Percentiles rank a stretch among this genome's conserved stretches.
Evolutionary conservation across 441 rosid species (phyloP).

Genomic region (Euphorbia schlechtendalii): DNA sequence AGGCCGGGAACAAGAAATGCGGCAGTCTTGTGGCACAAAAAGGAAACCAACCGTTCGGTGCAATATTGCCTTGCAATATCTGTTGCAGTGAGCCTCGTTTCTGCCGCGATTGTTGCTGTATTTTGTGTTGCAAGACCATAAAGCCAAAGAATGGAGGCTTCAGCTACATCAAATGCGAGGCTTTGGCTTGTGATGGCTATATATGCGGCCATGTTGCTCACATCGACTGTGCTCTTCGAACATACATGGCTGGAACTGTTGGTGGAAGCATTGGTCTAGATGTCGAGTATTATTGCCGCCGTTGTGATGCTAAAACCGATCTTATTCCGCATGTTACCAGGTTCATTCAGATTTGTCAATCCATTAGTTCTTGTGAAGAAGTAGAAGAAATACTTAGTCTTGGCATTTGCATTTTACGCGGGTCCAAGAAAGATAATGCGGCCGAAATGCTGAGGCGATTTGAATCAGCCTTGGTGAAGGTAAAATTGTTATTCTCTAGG

Average conservation of each 20-base stretch:
- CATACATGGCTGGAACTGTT: conserved; percentile 83
- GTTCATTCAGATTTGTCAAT: conserved; percentile 50
- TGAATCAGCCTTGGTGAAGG: conserved; percentile 53
- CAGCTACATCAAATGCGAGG: conserved; percentile 69
- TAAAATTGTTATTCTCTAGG: conserved; percentile 31
- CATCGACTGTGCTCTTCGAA: conserved; percentile 67
- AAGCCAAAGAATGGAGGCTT: conserved; percentile 48
- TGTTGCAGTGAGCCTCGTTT: conserved; percentile 71
- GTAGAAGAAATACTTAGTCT: conserved; percentile 53
- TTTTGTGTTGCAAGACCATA: conserved; percentile 65
- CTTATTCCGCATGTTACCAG: conserved; percentile 57
- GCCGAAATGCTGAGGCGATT: conserved; percentile 41
- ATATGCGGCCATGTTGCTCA: conserved; percentile 87
- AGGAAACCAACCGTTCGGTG: conserved; percentile 25
- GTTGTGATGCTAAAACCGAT: conserved; percentile 70
- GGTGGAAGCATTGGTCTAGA: conserved; percentile 85
- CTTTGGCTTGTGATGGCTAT: conserved; percentile 35
- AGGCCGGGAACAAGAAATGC: conserved; percentile 69
- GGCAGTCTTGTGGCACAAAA: conserved; percentile 32
- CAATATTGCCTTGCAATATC: conserved; percentile 69
- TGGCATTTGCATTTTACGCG: conserved; percentile 53
- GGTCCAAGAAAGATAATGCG: conserved; percentile 45
- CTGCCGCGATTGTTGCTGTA: conserved; percentile 81
- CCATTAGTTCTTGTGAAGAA: conserved; percentile 43
- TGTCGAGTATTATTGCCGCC: conserved; percentile 80